phyloP scores from a whole-genome alignment of 768 basidiomycete genomes.

The Calocera viscosa region DNA sequence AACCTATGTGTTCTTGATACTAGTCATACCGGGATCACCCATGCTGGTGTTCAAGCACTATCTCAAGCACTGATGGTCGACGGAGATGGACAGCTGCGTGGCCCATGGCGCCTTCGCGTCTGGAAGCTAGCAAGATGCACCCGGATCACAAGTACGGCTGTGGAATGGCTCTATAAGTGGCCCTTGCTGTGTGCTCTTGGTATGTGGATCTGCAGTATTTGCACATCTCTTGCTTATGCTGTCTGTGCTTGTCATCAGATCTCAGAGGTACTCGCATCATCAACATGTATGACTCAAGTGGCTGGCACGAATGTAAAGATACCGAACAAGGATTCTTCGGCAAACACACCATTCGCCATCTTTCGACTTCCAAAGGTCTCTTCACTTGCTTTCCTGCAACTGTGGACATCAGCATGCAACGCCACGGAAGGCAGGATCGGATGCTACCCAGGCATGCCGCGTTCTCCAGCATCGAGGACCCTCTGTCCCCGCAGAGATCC shows the following conservation, averaged over 20 bases:
- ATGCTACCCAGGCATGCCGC: too few species aligned
- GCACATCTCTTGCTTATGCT: neutral
- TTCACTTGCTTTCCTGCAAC: too few species aligned
- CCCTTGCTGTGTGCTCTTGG: neutral
- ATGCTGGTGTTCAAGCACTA: neutral
- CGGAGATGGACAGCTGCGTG: neutral
- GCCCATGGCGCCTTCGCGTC: neutral
- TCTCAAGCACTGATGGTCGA: neutral
- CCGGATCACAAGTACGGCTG: neutral
- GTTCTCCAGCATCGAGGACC: too few species aligned
- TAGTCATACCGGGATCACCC: neutral
- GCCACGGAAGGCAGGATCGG: too few species aligned
- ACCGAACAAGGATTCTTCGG: neutral
- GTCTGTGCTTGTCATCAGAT: neutral
- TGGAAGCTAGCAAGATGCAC: neutral
- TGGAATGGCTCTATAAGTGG: neutral
- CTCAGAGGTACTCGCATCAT: neutral
- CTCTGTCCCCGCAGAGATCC: too few species aligned
- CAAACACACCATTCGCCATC: neutral
- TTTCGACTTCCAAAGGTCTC: too few species aligned
- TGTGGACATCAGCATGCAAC: too few species aligned
- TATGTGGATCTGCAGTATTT: neutral
- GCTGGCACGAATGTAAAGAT: neutral
- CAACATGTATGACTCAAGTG: neutral
- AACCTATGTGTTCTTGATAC: neutral